Evolutionary conservation across 176 grass and related monocot genomes (phyloP).

Genomic region (Calamus simplicifolius): DNA sequence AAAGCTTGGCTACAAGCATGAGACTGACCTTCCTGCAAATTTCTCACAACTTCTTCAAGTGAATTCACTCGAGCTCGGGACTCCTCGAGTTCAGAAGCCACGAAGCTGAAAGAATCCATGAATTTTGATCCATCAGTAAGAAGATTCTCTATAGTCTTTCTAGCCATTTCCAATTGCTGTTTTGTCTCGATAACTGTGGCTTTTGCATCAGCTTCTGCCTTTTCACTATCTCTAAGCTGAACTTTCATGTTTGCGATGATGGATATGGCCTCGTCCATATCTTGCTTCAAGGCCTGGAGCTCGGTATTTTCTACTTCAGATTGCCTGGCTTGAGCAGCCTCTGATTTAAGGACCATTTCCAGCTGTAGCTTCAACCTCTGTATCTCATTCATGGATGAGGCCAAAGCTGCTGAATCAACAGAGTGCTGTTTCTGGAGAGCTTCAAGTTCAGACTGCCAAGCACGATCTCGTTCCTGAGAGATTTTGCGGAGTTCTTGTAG

Average conservation of each 20-base stretch:
- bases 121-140: constrained; percentile 84
- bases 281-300: constrained; percentile 29
- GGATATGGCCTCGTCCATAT: constrained; percentile 41
- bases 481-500: constrained; percentile 73
- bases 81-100: constrained; percentile 87
- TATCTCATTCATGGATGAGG: constrained; percentile 61
- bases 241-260: constrained; percentile 48
- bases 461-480: constrained; percentile 87
- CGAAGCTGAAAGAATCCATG: constrained; percentile 92
- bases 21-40: constrained; percentile 17
- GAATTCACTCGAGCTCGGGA: constrained; percentile 51
- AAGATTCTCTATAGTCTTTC: constrained; percentile 66
- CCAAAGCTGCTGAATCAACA: constrained; percentile 61
- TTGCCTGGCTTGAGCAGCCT: constrained; percentile 10
- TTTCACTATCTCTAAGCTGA: constrained; percentile 7
- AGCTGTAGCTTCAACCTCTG: constrained; percentile 64
- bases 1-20: not conserved
- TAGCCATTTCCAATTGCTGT: constrained; percentile 64
- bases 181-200: constrained; percentile 51
- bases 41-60: constrained; percentile 47
- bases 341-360: constrained; percentile 22
- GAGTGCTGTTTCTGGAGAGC: constrained; percentile 90
- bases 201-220: constrained; percentile 53
- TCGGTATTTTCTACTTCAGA: constrained; percentile 1
- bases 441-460: constrained; percentile 93